Conservation (phyloP, 805 yeast genomes). For the Alloascoidea africana region DNA sequence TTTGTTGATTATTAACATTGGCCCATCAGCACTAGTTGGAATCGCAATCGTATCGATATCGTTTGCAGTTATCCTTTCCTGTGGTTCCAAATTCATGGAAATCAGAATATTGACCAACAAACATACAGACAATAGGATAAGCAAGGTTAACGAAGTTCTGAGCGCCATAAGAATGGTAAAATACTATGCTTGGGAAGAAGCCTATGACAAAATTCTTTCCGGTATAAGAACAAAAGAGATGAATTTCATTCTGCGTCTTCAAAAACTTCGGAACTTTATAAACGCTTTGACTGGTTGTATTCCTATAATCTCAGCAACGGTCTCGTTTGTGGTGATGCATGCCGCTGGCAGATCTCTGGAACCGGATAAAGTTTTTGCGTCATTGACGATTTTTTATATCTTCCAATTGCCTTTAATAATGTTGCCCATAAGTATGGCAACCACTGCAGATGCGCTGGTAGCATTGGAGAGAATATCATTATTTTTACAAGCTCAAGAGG, state of each 20-base stretch:
- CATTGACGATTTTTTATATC: slow-evolving; percentile 52
- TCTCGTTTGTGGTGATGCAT: slow-evolving; percentile 33
- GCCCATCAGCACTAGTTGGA: slow-evolving; percentile 63
- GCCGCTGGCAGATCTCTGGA: slow-evolving; percentile 25
- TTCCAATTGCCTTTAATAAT: slow-evolving; percentile 45
- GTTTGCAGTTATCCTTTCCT: slow-evolving; percentile 23
- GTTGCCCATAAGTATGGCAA: slow-evolving; percentile 49
- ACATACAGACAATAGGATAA: slow-evolving; percentile 63
- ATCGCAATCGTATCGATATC: slow-evolving; percentile 29
- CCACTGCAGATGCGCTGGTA: slow-evolving; percentile 45
- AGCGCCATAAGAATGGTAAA: slow-evolving; percentile 71
- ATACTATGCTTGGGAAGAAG: slow-evolving; percentile 83
- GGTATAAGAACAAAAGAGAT: slow-evolving; percentile 49
- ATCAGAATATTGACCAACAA: slow-evolving; percentile 43
- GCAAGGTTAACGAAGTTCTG: slow-evolving; percentile 63
- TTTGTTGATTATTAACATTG: slow-evolving; percentile 50
- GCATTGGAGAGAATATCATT: slow-evolving; percentile 33
- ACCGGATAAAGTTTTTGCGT: slow-evolving; percentile 57
- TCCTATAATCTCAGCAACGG: slow-evolving; percentile 59
- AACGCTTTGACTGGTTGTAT: slow-evolving; percentile 53
- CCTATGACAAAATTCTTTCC: slow-evolving; percentile 45
- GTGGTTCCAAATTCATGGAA: slow-evolving; percentile 35
- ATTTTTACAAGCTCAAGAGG: neutral
- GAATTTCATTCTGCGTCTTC: slow-evolving; percentile 42
- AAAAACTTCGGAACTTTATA: slow-evolving; percentile 43